Evolutionary conservation across 2,329 filamentous ascomycete genomes (phyloP).

Genomic region (Colletotrichum falcatum): DNA sequence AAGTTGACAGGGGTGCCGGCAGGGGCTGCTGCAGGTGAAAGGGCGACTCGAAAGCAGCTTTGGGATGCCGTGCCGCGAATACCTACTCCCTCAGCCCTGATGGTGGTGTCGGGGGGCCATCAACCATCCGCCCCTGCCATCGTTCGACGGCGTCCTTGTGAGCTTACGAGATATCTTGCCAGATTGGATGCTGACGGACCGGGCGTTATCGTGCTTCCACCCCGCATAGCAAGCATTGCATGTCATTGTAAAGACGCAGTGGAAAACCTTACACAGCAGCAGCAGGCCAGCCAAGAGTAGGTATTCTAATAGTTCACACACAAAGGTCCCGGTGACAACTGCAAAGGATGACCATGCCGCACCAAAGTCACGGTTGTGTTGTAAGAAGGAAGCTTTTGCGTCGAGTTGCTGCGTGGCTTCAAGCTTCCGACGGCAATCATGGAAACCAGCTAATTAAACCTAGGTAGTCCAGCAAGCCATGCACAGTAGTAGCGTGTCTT

Average conservation of each 20-base stretch:
- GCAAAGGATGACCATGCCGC: too few species aligned
- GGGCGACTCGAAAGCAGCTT: slow-evolving; percentile 7
- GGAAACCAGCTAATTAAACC: neutral
- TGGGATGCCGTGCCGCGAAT: neutral
- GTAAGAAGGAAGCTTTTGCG: neutral
- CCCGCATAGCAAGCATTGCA: neutral
- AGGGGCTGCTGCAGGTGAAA: slow-evolving; percentile 37
- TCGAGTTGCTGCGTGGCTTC: neutral
- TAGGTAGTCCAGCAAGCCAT: neutral
- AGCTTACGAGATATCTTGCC: neutral
- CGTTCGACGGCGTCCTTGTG: neutral
- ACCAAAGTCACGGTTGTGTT: too few species aligned
- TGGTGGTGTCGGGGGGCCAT: neutral
- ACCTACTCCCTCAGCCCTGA: neutral
- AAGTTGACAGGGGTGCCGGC: neutral
- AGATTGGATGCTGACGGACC: slow-evolving; percentile 33
- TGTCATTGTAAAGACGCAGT: neutral
- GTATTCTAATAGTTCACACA: too few species aligned
- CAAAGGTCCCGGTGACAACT: neutral
- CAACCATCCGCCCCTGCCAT: slow-evolving; percentile 2
- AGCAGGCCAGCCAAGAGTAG: neutral
- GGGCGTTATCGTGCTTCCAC: neutral
- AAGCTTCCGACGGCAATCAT: neutral
- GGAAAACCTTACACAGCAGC: neutral
- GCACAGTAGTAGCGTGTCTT: neutral